These are phyloP conservation scores for Meyerozyma sp. DNA, from an alignment of 1,139 yeast species.

Conservation along the genomic window DNA sequence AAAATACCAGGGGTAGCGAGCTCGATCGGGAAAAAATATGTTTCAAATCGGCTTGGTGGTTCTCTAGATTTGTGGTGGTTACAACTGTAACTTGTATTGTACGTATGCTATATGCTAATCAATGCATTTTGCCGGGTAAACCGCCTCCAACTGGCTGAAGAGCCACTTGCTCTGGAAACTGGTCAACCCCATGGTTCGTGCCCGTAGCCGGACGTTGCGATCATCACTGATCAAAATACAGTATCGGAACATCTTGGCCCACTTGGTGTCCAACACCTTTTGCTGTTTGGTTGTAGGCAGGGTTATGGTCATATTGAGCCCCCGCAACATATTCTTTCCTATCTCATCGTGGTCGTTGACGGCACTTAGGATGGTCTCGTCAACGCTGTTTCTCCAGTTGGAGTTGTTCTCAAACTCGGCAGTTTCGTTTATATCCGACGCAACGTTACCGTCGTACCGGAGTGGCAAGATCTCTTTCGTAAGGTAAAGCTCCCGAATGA, in stretches of 20 bases:
- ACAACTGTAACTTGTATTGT: not conserved
- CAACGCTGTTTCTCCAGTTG: conserved; percentile 57
- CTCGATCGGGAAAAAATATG: not conserved
- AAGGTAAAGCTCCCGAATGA: conserved; percentile 59
- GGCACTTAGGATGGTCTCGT: conserved; percentile 54
- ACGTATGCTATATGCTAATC: conserved; percentile 19
- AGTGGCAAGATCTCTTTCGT: conserved; percentile 48
- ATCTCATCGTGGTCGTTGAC: conserved; percentile 45
- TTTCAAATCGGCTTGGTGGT: not conserved
- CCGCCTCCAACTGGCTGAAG: conserved; percentile 45
- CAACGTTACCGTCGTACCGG: conserved; percentile 53
- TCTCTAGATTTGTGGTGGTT: no score
- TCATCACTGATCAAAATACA: conserved; percentile 69
- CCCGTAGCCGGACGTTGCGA: conserved; percentile 63
- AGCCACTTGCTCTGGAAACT: conserved; percentile 61
- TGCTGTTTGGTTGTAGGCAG: conserved; percentile 7
- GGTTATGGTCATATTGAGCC: conserved; percentile 23
- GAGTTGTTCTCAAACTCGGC: conserved; percentile 60
- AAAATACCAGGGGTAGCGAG: not conserved
- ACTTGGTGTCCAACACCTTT: conserved; percentile 23
- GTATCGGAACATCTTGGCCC: conserved; percentile 44
- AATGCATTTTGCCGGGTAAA: conserved; percentile 35
- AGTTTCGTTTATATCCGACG: conserved; percentile 51
- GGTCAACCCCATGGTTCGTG: conserved; percentile 53
- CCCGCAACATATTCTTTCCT: conserved; percentile 33